Conservation (phyloP, 345 rosid species). For the Salix suchowensis region DNA sequence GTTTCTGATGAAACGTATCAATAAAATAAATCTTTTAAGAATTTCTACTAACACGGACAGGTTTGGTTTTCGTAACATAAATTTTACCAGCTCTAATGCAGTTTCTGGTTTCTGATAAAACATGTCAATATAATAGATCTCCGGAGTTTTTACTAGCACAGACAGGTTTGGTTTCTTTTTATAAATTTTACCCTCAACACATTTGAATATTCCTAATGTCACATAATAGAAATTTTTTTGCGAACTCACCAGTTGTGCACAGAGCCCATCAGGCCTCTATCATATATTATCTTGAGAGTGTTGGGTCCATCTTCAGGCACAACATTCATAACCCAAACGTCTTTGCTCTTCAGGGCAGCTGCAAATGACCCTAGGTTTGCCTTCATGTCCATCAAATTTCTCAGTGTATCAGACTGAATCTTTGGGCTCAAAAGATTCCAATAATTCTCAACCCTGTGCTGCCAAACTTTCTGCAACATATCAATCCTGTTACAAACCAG, state of each 20-base stretch:
- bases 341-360: slow-evolving; percentile 77
- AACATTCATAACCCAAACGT: slow-evolving; percentile 95
- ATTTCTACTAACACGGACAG: no score
- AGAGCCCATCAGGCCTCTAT: slow-evolving; percentile 89
- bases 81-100: neutral
- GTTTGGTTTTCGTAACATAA: no score
- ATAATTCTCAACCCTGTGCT: slow-evolving; percentile 61
- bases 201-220: neutral
- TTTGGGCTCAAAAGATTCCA: slow-evolving; percentile 78
- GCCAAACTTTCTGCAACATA: slow-evolving; percentile 67
- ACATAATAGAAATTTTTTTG: neutral
- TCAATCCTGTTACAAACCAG: neutral
- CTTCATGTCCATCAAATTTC: slow-evolving; percentile 99
- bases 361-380: slow-evolving; percentile 89
- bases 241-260: slow-evolving; percentile 68
- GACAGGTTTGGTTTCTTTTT: neutral
- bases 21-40: neutral
- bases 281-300: slow-evolving; percentile 77
- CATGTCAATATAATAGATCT: neutral
- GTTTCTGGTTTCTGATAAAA: neutral
- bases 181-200: neutral
- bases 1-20: neutral
- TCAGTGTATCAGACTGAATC: slow-evolving; percentile 55
- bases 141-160: neutral
- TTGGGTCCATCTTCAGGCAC: slow-evolving; percentile 80